Evolutionary conservation across 2,329 filamentous ascomycete genomes (phyloP).

Genomic region (Hymenoscyphus fructigenus): DNA sequence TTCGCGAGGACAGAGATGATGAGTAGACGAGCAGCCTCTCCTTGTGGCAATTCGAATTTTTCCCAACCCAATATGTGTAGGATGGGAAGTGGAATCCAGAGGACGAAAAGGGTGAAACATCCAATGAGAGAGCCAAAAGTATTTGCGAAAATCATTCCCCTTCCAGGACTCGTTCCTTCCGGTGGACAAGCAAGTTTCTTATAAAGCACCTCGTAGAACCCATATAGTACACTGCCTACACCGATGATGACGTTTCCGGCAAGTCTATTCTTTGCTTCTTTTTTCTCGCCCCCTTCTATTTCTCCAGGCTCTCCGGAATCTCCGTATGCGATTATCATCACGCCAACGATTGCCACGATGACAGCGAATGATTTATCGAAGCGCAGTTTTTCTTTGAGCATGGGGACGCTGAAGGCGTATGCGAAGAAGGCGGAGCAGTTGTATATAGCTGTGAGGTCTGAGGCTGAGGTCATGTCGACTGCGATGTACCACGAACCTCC

Average conservation of each 20-base stretch:
- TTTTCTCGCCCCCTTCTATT: conserved; percentile 46
- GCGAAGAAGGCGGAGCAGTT: conserved; percentile 99
- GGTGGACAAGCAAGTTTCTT: conserved; percentile 92
- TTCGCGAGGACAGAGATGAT: conserved; percentile 80
- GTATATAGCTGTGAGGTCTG: conserved; percentile 95
- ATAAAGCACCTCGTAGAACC: conserved; percentile 95
- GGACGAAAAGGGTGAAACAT: conserved; percentile 76
- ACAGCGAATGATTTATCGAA: conserved; percentile 86
- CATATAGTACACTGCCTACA: conserved; percentile 86
- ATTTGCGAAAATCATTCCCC: conserved; percentile 96
- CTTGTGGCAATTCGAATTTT: conserved; percentile 76
- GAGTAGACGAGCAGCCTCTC: conserved; percentile 77
- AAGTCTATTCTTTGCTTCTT: conserved; percentile 65
- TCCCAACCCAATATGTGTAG: conserved; percentile 79
- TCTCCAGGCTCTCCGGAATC: conserved; percentile 61
- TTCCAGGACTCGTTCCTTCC: conserved; percentile 77
- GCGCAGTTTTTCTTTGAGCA: conserved; percentile 81
- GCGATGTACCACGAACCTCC: conserved; percentile 95
- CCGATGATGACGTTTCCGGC: conserved; percentile 92
- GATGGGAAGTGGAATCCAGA: conserved; percentile 90
- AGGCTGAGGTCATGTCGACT: conserved; percentile 88
- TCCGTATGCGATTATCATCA: conserved; percentile 93
- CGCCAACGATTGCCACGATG: conserved; percentile 80
- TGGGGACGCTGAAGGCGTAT: conserved; percentile 90
- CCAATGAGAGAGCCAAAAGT: conserved; percentile 88